Evolutionary conservation across 257 asterid genomes (phyloP).

Genomic region (Solanum virginianum): DNA sequence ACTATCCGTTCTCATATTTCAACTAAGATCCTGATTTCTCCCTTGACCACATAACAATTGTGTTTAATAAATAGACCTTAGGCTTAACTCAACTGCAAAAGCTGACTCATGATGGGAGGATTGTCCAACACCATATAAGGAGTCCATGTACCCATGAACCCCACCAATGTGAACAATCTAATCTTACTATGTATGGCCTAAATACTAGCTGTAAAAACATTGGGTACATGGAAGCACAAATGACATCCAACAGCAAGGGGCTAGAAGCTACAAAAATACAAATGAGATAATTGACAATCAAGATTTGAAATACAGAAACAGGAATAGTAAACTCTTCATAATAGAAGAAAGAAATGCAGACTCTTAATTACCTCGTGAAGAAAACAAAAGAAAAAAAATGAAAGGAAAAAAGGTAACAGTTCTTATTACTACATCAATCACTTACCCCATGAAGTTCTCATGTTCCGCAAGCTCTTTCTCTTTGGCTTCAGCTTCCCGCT

Average conservation of each 20-base stretch:
- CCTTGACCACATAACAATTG: background rate
- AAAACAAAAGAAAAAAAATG: background rate
- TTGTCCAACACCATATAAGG: background rate
- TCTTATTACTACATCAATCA: background rate
- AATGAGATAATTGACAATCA: background rate
- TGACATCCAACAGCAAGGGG: background rate
- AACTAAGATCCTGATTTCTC: background rate
- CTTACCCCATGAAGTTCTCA: constrained; percentile 50
- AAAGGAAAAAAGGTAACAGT: background rate
- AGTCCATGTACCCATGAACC: background rate
- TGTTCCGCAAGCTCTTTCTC: constrained; percentile 79
- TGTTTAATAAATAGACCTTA: background rate
- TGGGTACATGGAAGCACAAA: background rate
- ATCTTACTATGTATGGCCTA: background rate
- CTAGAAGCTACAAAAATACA: background rate
- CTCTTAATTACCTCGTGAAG: background rate
- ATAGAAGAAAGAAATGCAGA: background rate
- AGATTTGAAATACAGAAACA: background rate
- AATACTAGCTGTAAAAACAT: background rate
- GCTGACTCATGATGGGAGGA: background rate
- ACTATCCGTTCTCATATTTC: background rate
- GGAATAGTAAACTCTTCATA: background rate
- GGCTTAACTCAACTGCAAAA: background rate
- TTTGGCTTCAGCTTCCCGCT: constrained; percentile 74
- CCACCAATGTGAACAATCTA: background rate